phyloP scores from a whole-genome alignment of 1,284 basidiomycete genomes.

The Ganoderma boninense region DNA sequence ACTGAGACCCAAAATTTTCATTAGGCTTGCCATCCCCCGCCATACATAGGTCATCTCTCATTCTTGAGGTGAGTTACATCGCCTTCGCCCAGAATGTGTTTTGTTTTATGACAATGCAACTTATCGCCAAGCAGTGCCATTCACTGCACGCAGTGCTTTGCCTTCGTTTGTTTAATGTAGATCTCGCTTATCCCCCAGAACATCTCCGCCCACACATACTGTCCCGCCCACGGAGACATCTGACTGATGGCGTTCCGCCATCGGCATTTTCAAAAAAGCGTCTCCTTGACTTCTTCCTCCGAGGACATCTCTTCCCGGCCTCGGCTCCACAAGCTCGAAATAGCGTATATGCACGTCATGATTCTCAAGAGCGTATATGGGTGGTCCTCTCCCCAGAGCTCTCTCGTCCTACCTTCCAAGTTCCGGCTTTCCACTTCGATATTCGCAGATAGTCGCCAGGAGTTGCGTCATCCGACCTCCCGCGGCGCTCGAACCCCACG shows the following conservation, averaged over 20 bases:
- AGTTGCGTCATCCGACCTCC: neutral
- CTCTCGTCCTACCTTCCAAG: too few species aligned
- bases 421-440: neutral
- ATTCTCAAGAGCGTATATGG: neutral
- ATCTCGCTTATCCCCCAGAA: neutral
- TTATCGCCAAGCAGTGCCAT: neutral
- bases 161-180: neutral
- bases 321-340: neutral
- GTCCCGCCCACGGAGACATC: neutral
- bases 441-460: neutral
- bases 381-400: neutral
- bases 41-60: neutral
- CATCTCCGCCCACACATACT: neutral
- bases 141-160: neutral
- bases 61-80: neutral
- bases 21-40: neutral
- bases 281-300: neutral
- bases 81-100: neutral
- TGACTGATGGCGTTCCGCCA: neutral
- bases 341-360: neutral
- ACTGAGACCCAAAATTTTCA: neutral
- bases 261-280: neutral
- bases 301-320: neutral
- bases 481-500: neutral
- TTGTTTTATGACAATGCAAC: neutral